Percentiles rank a stretch among this genome's conserved stretches.
These are phyloP conservation scores for Rhizopogon hawkerae DNA, from an alignment of 1,284 basidiomycete species.

Conservation along the genomic window DNA sequence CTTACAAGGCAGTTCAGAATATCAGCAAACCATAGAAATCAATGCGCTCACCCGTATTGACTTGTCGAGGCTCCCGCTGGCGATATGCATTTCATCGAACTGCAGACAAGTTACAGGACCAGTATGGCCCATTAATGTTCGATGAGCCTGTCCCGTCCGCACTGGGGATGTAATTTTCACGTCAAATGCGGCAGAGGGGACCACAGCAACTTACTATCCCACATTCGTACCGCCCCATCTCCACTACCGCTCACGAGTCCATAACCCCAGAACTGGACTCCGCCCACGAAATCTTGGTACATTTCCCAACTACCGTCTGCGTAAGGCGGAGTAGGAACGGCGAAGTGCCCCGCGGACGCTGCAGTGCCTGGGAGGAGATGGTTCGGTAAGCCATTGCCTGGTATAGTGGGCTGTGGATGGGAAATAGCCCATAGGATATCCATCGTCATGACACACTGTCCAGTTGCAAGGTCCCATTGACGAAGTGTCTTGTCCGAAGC, in stretches of 20 bases:
- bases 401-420: constrained; percentile 61
- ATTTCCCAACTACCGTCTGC: constrained; percentile 90
- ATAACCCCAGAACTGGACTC: constrained; percentile 98
- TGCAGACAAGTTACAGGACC: constrained; percentile 91
- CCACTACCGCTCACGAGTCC: constrained; percentile 94
- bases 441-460: constrained; percentile 99
- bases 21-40: constrained; percentile 3
- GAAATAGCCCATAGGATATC: constrained; percentile 99
- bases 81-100: constrained; percentile 93
- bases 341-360: constrained; percentile 60
- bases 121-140: constrained; percentile 90
- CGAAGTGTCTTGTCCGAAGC: constrained; percentile 97
- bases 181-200: neutral
- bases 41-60: constrained; percentile 66
- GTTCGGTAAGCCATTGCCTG: constrained; percentile 34
- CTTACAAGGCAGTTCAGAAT: constrained; percentile 30
- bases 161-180: constrained; percentile 39
- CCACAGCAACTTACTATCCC: constrained; percentile 74
- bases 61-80: constrained; percentile 90
- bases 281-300: constrained; percentile 97
- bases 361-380: constrained; percentile 47
- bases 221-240: constrained; percentile 96
- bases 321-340: constrained; percentile 78
- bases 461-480: constrained; percentile 96
- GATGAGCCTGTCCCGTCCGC: constrained; percentile 96